Conservation (phyloP, 129 eudicot genomes). For the Sambucus nigra region DNA sequence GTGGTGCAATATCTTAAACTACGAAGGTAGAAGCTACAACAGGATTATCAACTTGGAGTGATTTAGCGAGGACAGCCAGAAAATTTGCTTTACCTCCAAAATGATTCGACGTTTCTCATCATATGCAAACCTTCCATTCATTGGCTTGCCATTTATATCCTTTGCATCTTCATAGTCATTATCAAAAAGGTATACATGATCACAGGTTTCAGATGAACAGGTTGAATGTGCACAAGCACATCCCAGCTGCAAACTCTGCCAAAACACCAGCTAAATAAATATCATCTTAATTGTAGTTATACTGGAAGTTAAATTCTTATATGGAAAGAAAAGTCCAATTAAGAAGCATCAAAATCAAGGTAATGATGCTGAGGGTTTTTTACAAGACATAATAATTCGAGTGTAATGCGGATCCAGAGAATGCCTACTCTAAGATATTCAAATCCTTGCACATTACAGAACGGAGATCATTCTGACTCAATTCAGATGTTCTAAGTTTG, state of each 20-base stretch:
- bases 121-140: constrained; percentile 86
- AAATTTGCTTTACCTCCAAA: constrained; percentile 49
- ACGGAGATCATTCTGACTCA: too few relatives aligned
- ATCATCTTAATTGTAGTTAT: background rate
- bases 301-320: background rate
- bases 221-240: constrained; percentile 56
- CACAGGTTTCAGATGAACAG: constrained; percentile 68
- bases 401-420: background rate
- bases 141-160: constrained; percentile 71
- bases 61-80: background rate
- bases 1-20: too few relatives aligned
- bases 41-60: background rate
- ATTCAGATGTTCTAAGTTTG: too few relatives aligned
- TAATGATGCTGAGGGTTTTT: too few relatives aligned
- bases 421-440: too few relatives aligned
- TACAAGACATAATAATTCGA: too few relatives aligned
- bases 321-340: background rate
- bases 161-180: constrained; percentile 94
- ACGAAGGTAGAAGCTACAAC: background rate
- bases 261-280: constrained; percentile 1
- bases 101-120: constrained; percentile 81
- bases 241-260: constrained; percentile 78
- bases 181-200: constrained; percentile 91
- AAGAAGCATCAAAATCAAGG: background rate
- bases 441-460: too few relatives aligned